A percentile compares a stretch with the other conserved stretches of the same genome.
Evolutionary conservation across 352 stramenopile species (phyloP).

Genomic region (Phytophthora uliginosa): DNA sequence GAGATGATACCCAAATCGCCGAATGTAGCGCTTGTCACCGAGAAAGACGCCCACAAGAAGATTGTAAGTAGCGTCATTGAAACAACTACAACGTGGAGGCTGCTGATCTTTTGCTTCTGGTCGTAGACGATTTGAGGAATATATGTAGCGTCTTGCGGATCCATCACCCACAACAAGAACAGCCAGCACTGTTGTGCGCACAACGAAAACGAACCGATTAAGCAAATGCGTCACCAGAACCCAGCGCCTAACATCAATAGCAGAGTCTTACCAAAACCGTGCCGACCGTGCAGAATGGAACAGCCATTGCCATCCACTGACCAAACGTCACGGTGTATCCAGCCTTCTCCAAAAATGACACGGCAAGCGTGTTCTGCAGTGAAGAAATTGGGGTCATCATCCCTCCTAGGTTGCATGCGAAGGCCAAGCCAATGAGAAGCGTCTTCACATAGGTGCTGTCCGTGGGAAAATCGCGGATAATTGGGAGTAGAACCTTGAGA

Average conservation of each 20-base stretch:
- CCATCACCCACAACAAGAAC: conserved; percentile 89
- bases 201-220: not conserved
- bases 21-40: conserved; percentile 88
- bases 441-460: conserved; percentile 92
- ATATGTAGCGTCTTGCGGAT: conserved; percentile 89
- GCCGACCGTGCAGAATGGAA: conserved; percentile 90
- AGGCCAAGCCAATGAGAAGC: conserved; percentile 93
- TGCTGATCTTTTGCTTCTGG: conserved; percentile 92
- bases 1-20: conserved; percentile 94
- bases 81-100: conserved; percentile 90
- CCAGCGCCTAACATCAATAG: not conserved
- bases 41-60: conserved; percentile 92
- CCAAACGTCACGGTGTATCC: conserved; percentile 92
- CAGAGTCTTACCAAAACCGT: conserved; percentile 76
- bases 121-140: conserved; percentile 95
- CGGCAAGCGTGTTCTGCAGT: conserved; percentile 90
- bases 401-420: conserved; percentile 93
- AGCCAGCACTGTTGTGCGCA: conserved; percentile 78
- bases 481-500: conserved; percentile 78
- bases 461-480: conserved; percentile 89
- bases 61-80: conserved; percentile 93
- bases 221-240: conserved; percentile 3
- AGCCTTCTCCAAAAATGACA: conserved; percentile 90
- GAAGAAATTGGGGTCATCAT: conserved; percentile 96
- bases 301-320: conserved; percentile 91